phyloP scores from a whole-genome alignment of 2,329 filamentous ascomycete genomes.

The Drechslera avenae region DNA sequence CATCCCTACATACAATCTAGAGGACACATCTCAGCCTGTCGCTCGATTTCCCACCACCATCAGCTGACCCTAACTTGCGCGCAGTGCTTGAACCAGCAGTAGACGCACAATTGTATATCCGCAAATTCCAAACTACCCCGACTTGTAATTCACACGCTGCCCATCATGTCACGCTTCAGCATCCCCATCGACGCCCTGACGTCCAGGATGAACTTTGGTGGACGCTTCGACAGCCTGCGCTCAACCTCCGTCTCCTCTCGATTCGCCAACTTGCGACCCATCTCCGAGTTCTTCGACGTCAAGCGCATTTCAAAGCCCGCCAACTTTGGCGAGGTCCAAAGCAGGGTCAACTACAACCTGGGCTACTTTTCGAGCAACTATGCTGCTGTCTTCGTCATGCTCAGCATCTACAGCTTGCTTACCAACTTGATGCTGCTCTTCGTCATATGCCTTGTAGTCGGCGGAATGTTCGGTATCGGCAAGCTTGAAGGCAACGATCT shows the following conservation, averaged over 20 bases:
- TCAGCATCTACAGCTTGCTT: conserved; percentile 92
- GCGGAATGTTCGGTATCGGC: conserved; percentile 88
- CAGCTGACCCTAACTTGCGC: conserved; percentile 37
- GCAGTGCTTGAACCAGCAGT: conserved; percentile 38
- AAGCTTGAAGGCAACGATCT: conserved; percentile 89
- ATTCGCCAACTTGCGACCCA: conserved; percentile 88
- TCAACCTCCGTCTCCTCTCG: conserved; percentile 77
- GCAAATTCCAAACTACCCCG: background rate
- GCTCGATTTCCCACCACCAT: conserved; percentile 7
- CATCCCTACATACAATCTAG: conserved; percentile 23
- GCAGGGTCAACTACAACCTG: conserved; percentile 94
- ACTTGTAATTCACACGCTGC: conserved; percentile 7
- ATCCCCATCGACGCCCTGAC: conserved; percentile 91
- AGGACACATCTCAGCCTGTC: conserved; percentile 38
- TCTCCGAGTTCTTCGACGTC: conserved; percentile 93
- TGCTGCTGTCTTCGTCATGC: conserved; percentile 88
- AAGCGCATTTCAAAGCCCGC: conserved; percentile 94
- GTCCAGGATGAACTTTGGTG: conserved; percentile 82
- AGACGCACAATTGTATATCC: conserved; percentile 21
- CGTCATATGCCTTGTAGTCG: conserved; percentile 85
- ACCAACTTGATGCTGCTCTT: conserved; percentile 87
- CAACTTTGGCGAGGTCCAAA: conserved; percentile 89
- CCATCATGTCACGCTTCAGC: conserved; percentile 80
- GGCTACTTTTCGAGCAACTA: conserved; percentile 99
- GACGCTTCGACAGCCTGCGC: conserved; percentile 83